Evolutionary conservation across 2,329 filamentous ascomycete species (phyloP), one percentile per base, ranked within the genome.

Genomic region (Cladorrhinum sp.): DNA sequence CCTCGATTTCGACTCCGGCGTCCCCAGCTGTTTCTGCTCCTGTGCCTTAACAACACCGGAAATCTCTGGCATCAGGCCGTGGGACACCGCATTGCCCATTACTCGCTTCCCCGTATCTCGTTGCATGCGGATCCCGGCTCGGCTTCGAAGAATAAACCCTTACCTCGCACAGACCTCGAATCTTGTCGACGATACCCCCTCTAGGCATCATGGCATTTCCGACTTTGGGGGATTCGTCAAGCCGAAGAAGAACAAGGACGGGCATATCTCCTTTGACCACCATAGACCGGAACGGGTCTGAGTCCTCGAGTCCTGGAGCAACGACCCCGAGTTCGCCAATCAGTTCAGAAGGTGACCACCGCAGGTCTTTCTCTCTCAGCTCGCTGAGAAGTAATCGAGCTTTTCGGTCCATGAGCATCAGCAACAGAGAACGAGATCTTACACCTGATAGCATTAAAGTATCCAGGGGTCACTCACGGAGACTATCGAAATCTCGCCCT

Each of bases 401-500:
- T 38, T 65, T 61, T 53, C 58, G 63, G 25, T 66, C 68, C 4
- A 57, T 68, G 25, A 64, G 62, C 50, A 63, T 53, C 60, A 57
- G 57, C 61, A 55, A 29, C 50, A 60, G 45, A 52, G 59, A 65
- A 2, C 59, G 62, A 12, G 62, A 66, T 16, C 50, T 58, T 2
- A 52, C 57, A 22, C 53, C 60, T 20, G 60, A 59, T 8, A 50
- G 55, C 10, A 53, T 29, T 45, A 57, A 50, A 48, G 62, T 62
- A 54, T 59, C 58, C 50, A 60, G 62, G 25, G 49, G 20, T 51
- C 63, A 69, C 25, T 45, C 52, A n/a, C 59, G 66, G 23, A 67
- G 51, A 57, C 55, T 69, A 8, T 70, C 68, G 32, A 68, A 66
- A 32, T 66, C 67, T 24, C 60, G 67, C 10, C 62, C 62, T 7